Evolutionary conservation across 2,329 filamentous ascomycete genomes (phyloP).

Genomic region (Venturia nashicola): DNA sequence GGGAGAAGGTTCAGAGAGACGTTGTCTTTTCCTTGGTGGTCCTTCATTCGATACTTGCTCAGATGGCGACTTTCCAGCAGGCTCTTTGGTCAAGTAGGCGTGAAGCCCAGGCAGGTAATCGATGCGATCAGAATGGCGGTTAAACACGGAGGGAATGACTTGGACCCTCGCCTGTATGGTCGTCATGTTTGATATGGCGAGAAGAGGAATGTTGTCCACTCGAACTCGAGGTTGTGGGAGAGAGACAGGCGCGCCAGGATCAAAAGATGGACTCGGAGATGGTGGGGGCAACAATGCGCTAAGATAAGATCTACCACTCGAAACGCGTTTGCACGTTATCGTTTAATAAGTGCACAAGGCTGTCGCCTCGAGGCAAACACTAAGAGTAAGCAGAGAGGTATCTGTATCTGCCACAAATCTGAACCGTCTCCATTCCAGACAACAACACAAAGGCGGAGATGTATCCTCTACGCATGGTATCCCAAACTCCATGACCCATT

Average conservation of each 20-base stretch:
- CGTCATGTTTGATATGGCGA: not conserved
- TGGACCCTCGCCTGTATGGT: not conserved
- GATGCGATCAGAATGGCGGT: not conserved
- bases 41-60: not conserved
- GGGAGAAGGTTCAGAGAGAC: not conserved
- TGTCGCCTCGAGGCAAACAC: not conserved
- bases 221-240: not conserved
- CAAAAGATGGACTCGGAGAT: not conserved
- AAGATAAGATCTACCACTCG: not conserved
- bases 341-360: no score
- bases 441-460: not conserved
- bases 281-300: not conserved
- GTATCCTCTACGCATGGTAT: slow-evolving; percentile 1
- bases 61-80: not conserved
- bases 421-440: not conserved
- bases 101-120: not conserved
- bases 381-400: not conserved
- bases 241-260: not conserved
- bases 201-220: not conserved
- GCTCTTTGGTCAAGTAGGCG: not conserved
- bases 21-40: slow-evolving; percentile 3
- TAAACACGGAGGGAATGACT: not conserved
- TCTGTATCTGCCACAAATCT: not conserved
- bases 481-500: not conserved
- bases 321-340: not conserved